Evolutionary conservation across 805 yeast genomes (phyloP).

Genomic region (Candida oleophila): DNA sequence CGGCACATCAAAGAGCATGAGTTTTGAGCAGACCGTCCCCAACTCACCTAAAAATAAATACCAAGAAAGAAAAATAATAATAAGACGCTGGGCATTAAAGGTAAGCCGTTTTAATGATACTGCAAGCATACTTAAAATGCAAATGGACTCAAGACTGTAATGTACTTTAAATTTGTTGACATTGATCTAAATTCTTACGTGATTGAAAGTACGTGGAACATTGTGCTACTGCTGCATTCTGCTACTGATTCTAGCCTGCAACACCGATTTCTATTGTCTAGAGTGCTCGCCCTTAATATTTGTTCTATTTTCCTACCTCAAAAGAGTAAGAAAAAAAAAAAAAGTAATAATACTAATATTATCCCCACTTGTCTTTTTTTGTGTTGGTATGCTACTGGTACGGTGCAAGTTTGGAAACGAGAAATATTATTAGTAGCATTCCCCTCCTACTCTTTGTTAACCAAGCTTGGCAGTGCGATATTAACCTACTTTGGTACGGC

Average conservation of each 20-base stretch:
- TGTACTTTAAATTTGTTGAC: not conserved
- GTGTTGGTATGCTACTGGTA: no score
- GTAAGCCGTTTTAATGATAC: not conserved
- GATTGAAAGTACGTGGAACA: not conserved
- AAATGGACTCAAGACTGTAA: not conserved
- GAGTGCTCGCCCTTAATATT: no score
- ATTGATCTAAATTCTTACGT: not conserved
- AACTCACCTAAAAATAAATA: not conserved
- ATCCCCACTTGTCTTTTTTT: no score
- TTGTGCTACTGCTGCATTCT: not conserved
- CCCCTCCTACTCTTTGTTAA: no score
- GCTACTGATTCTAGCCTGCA: not conserved
- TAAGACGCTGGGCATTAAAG: not conserved
- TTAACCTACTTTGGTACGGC: no score
- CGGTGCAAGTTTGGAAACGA: no score
- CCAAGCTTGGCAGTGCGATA: no score
- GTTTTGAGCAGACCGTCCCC: not conserved
- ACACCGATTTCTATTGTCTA: not conserved
- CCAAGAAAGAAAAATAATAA: not conserved
- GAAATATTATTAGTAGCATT: no score
- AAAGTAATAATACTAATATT: no score
- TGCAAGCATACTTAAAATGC: not conserved
- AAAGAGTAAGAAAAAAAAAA: no score
- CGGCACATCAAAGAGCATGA: not conserved
- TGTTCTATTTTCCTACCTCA: no score